Evolutionary conservation across 163 green algal genomes (phyloP).

Genomic region (Scenedesmus sp.): DNA sequence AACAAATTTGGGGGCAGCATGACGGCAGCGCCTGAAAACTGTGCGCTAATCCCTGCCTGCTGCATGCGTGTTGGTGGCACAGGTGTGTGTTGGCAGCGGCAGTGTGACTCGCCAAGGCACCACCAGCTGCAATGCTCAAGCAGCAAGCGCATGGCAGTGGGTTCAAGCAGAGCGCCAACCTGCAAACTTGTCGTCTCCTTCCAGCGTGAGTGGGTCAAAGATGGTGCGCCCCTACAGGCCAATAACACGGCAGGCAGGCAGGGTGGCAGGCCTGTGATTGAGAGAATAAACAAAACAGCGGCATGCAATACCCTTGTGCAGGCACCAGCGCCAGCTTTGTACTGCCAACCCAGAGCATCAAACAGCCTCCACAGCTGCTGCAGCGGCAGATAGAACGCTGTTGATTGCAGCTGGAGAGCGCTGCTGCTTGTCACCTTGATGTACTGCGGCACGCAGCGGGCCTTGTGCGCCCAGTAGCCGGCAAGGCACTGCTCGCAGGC

Average conservation of each 20-base stretch:
- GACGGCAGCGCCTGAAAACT: background rate
- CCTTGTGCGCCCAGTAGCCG: constrained; percentile 8
- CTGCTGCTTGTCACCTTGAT: background rate
- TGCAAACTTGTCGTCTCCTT: constrained; percentile 5
- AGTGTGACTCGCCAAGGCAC: too few relatives aligned
- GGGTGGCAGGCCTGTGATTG: too few relatives aligned
- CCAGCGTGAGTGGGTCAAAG: background rate
- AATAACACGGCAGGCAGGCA: background rate
- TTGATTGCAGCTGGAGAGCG: background rate
- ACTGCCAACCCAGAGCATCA: background rate
- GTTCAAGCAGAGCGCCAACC: background rate
- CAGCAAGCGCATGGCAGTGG: background rate
- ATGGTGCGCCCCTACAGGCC: constrained; percentile 1
- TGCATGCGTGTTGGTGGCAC: too few relatives aligned
- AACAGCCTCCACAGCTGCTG: background rate
- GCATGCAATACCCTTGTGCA: too few relatives aligned
- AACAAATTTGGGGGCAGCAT: background rate
- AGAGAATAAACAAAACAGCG: background rate
- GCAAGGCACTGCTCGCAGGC: constrained; percentile 38
- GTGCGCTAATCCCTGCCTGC: too few relatives aligned
- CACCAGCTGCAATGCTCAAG: background rate
- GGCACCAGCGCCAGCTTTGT: background rate
- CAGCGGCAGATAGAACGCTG: background rate
- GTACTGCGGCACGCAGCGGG: constrained; percentile 33
- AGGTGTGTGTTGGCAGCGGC: too few relatives aligned